Percentiles rank a stretch among this genome's conserved stretches.
Conservation (phyloP, 345 rosid species). For the Camelina neglecta region DNA sequence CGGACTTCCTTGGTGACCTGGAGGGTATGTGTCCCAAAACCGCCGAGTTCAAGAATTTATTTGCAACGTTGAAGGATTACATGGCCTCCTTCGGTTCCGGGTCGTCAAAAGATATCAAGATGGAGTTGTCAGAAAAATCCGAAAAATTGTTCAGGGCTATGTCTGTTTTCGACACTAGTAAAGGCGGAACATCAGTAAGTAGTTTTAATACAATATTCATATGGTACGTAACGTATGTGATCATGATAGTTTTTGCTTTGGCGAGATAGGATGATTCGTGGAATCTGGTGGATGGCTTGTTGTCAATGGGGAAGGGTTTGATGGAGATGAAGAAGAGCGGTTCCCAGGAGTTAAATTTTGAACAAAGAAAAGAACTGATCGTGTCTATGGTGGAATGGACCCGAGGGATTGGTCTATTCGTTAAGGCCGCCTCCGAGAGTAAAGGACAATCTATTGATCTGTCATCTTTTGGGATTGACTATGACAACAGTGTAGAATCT, state of each 20-base stretch:
- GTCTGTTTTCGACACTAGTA: slow-evolving; percentile 3
- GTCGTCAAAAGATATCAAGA: slow-evolving; percentile 8
- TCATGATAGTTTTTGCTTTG: too few species aligned
- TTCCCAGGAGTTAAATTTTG: slow-evolving; percentile 26
- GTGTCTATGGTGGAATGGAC: slow-evolving; percentile 26
- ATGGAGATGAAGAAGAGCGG: slow-evolving; percentile 26
- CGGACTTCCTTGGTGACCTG: slow-evolving; percentile 9
- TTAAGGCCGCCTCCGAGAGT: slow-evolving; percentile 21
- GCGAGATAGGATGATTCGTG: slow-evolving; percentile 16
- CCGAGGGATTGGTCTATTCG: slow-evolving; percentile 4
- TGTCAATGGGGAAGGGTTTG: slow-evolving; percentile 16
- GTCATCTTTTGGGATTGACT: slow-evolving; percentile 30
- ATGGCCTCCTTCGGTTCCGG: slow-evolving; percentile 1
- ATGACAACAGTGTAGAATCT: slow-evolving; percentile 1
- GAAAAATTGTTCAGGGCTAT: slow-evolving; percentile 18
- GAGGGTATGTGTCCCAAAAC: slow-evolving; percentile 24
- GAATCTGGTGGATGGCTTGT: slow-evolving; percentile 15
- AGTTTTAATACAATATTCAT: not conserved
- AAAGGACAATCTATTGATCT: slow-evolving; percentile 34
- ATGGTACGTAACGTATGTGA: not conserved
- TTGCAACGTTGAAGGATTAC: slow-evolving; percentile 30
- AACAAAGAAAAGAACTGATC: slow-evolving; percentile 11
- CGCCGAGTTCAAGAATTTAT: slow-evolving; percentile 27
- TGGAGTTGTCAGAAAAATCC: slow-evolving; percentile 17
- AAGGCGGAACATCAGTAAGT: slow-evolving; percentile 24